These are phyloP conservation scores for Rhizophora mangle DNA, from an alignment of 345 rosid genomes.

Conservation along the genomic window DNA sequence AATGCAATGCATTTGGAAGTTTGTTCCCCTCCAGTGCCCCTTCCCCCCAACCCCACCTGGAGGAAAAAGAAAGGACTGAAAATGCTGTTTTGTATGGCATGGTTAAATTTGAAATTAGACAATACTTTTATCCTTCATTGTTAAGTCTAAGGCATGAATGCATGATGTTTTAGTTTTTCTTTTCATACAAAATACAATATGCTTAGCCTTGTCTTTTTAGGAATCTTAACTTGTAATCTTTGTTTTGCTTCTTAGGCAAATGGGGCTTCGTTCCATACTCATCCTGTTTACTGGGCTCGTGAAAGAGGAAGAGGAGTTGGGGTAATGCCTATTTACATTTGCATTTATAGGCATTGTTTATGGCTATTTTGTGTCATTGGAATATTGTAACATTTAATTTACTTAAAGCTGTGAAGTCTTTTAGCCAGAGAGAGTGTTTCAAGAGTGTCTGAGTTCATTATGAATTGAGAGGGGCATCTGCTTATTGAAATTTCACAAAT, in stretches of 20 bases:
- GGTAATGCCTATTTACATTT: conserved; percentile 43
- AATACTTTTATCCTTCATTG: neutral
- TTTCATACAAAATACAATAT: neutral
- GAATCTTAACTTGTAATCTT: neutral
- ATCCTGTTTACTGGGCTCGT: conserved; percentile 60
- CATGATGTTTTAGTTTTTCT: neutral
- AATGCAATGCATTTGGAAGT: too few relatives aligned
- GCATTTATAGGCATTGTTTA: neutral
- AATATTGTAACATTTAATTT: too few relatives aligned
- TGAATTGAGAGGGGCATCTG: neutral
- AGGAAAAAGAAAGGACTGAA: too few relatives aligned
- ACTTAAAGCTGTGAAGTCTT: too few relatives aligned
- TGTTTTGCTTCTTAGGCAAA: conserved; percentile 40
- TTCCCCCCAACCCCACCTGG: too few relatives aligned
- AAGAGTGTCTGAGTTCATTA: neutral
- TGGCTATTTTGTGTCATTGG: too few relatives aligned
- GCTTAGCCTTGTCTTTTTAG: neutral
- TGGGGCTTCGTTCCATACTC: conserved; percentile 55
- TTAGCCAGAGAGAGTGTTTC: neutral
- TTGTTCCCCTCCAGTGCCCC: too few relatives aligned
- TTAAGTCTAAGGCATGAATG: neutral
- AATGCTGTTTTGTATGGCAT: too few relatives aligned
- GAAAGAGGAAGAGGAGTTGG: conserved; percentile 86
- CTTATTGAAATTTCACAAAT: neutral
- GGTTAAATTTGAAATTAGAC: too few relatives aligned